phyloP scores from a whole-genome alignment of 106 monocot genomes.

The Dendrobium huoshanense region DNA sequence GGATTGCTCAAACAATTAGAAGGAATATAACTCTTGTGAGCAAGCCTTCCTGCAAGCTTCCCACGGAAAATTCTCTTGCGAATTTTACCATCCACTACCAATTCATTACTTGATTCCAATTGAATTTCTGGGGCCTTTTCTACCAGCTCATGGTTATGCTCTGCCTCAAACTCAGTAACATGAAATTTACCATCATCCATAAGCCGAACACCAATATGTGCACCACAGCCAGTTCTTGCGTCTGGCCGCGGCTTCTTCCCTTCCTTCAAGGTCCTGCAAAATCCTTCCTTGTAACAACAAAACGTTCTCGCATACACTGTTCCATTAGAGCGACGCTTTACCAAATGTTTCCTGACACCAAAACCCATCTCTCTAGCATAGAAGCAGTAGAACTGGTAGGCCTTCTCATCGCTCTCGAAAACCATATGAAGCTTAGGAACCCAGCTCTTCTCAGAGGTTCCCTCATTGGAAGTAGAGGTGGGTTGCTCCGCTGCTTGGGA shows the following conservation, averaged over 20 bases:
- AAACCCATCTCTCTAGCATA: conserved; percentile 19
- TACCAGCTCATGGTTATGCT: conserved; percentile 13
- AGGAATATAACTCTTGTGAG: neutral
- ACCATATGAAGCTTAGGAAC: conserved; percentile 17
- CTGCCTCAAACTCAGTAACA: conserved; percentile 11
- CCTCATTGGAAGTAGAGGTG: neutral
- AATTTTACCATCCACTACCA: neutral
- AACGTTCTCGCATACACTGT: conserved; percentile 4
- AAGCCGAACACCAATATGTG: conserved; percentile 9
- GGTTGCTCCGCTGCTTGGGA: neutral
- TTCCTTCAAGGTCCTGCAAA: conserved; percentile 13
- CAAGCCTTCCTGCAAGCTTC: neutral
- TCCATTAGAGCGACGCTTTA: conserved; percentile 16
- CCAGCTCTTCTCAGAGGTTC: conserved; percentile 1
- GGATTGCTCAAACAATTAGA: neutral
- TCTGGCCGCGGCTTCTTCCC: conserved; percentile 11
- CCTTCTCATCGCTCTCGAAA: conserved; percentile 22
- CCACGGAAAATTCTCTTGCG: neutral
- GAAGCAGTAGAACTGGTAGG: conserved; percentile 12
- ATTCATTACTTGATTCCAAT: neutral
- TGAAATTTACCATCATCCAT: conserved; percentile 8
- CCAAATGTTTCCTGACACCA: conserved; percentile 14
- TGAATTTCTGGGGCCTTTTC: neutral
- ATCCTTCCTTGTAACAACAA: conserved; percentile 17
- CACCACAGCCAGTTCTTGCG: conserved; percentile 19